Evolutionary conservation across 257 asterid species (phyloP).

Genomic region (Rhazya stricta): DNA sequence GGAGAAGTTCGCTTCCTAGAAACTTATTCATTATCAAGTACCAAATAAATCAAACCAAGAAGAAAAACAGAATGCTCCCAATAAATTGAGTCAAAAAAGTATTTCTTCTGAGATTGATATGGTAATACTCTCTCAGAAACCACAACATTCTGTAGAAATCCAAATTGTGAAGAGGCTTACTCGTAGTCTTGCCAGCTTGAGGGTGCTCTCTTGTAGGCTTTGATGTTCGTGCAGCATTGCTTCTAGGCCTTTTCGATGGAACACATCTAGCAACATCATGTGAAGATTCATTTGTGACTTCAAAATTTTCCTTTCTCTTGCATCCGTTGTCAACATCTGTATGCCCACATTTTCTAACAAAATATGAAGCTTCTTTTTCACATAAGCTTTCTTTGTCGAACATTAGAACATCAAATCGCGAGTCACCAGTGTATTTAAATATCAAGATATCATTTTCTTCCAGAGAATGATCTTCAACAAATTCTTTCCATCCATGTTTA

Average conservation of each 20-base stretch:
- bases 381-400: constrained; percentile 27
- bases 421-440: constrained; percentile 24
- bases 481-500: constrained; percentile 34
- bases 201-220: background rate
- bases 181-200: no score
- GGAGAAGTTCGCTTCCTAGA: background rate
- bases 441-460: constrained; percentile 24
- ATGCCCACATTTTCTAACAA: constrained; percentile 29
- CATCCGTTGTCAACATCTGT: constrained; percentile 7
- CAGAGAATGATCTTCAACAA: constrained; percentile 29
- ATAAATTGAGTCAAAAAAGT: background rate
- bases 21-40: background rate
- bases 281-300: constrained; percentile 13
- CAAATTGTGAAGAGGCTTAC: background rate
- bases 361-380: constrained; percentile 36
- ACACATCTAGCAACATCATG: background rate
- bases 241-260: constrained; percentile 1
- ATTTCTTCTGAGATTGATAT: background rate
- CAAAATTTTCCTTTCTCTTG: constrained; percentile 11
- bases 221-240: constrained; percentile 1
- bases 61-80: background rate
- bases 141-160: background rate
- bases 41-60: background rate
- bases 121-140: background rate
- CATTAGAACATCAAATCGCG: constrained; percentile 27